Evolutionary conservation across 2,329 filamentous ascomycete genomes (phyloP).

Genomic region (Cladophialophora carrionii): DNA sequence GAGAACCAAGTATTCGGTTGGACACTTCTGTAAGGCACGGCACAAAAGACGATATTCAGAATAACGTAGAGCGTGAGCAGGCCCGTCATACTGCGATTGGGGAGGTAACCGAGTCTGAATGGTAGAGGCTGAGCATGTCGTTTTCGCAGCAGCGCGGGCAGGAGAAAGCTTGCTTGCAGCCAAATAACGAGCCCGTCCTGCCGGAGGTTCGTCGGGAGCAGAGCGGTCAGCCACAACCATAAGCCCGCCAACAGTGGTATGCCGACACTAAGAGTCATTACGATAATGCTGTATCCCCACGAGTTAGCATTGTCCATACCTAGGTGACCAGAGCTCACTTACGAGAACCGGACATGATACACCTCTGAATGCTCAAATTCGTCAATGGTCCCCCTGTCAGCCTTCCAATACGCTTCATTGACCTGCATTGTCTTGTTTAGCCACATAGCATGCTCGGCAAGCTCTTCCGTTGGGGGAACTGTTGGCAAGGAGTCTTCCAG

Average conservation of each 20-base stretch:
- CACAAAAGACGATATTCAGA: conserved; percentile 42
- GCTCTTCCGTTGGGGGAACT: neutral
- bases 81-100: conserved; percentile 39
- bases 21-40: conserved; percentile 35
- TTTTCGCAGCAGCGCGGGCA: conserved; percentile 27
- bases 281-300: neutral
- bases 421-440: conserved; percentile 1
- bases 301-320: neutral
- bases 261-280: neutral
- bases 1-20: conserved; percentile 37
- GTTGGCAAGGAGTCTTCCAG: neutral
- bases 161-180: conserved; percentile 14
- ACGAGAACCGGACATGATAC: neutral
- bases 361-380: conserved; percentile 1
- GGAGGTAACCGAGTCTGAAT: conserved; percentile 33
- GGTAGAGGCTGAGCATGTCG: conserved; percentile 30
- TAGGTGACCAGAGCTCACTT: neutral
- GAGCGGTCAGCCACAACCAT: neutral
- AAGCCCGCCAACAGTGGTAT: neutral
- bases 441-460: neutral
- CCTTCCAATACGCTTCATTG: neutral
- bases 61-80: conserved; percentile 40
- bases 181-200: neutral
- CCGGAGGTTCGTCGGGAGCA: neutral
- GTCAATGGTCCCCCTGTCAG: neutral